phyloP scores from a whole-genome alignment of 768 basidiomycete species.

The Thelephora ganbajun region DNA sequence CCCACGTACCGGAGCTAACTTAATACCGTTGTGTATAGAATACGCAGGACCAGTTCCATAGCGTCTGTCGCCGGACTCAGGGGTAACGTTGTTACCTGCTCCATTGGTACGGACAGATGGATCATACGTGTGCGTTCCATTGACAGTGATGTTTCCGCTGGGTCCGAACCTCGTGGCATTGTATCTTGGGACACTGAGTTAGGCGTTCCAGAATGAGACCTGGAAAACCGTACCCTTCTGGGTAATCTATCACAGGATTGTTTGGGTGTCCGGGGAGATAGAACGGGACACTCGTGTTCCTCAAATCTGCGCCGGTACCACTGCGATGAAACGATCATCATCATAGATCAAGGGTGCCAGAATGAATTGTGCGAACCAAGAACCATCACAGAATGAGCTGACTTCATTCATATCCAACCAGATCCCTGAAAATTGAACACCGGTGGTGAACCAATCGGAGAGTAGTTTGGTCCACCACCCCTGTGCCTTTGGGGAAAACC shows the following conservation, averaged over 20 bases:
- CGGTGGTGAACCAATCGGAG: slow-evolving; percentile 35
- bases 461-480: slow-evolving; percentile 50
- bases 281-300: slow-evolving; percentile 39
- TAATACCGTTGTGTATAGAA: slow-evolving; percentile 53
- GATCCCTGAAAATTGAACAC: slow-evolving; percentile 48
- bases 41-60: slow-evolving; percentile 50
- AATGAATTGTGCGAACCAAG: slow-evolving; percentile 25
- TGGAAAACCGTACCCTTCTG: slow-evolving; percentile 41
- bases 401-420: slow-evolving; percentile 65
- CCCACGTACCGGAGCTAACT: neutral
- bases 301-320: slow-evolving; percentile 42
- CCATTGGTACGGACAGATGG: too few relatives aligned
- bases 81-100: too few relatives aligned
- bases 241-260: slow-evolving; percentile 39
- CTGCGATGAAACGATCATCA: slow-evolving; percentile 16
- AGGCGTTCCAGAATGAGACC: neutral
- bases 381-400: slow-evolving; percentile 49
- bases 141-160: slow-evolving; percentile 64
- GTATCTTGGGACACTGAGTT: slow-evolving; percentile 28
- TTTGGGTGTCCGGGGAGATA: slow-evolving; percentile 44
- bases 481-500: slow-evolving; percentile 39
- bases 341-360: neutral
- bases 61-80: neutral
- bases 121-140: slow-evolving; percentile 44
- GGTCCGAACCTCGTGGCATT: slow-evolving; percentile 45